Base-by-base conservation (phyloP, 129 eudicot species). In the Tanacetum coccineum region DNA sequence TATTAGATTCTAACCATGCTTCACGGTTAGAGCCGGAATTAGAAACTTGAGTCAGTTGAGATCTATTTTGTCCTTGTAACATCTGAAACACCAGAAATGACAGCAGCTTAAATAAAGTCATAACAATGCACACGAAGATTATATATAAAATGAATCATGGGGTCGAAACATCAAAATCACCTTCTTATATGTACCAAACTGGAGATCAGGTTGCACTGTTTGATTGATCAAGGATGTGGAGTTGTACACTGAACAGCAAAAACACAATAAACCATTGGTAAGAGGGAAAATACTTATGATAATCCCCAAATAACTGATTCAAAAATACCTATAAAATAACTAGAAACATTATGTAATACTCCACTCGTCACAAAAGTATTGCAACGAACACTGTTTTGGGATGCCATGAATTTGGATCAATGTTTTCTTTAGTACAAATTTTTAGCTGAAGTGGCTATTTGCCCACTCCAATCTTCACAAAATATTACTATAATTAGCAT, bases 1-100 rank as follows among this genome's bases (percentile, higher is more conserved):
- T 74, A 75, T 81, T 87, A 12, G 95, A 79, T 51, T 91, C 97
- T 66, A 79, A 91, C 95, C 97, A 87, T 15, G 84, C 87, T 72
- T 91, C 93, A 67, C 70, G 87, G 57, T 77, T 80, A 74, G 80
- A 81, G 9, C 81, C 84, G 13, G 82, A 66, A 5, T 73, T 66
- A 74, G 90, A 66, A 74, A 67, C 80, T 30, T 72, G 74, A 71
- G 73, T 78, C 13, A 56, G 61, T 64, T 80, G 87, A 10, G 75
- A 69, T 28, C 79, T 80, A 50, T 73, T 87, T 70, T 76, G 89
- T 50, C 76, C 62, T 56, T 79, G 81, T 61, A 78, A 59, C 76
- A 78, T 71, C 82, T 88, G 82, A 78, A 79, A 71, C 66, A 67
- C 70, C 52, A 47, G 59, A 59, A 61, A 10, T 18, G 71, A 13